Conservation (phyloP, 2,329 filamentous ascomycete species). For the Aspergillus sojae region DNA sequence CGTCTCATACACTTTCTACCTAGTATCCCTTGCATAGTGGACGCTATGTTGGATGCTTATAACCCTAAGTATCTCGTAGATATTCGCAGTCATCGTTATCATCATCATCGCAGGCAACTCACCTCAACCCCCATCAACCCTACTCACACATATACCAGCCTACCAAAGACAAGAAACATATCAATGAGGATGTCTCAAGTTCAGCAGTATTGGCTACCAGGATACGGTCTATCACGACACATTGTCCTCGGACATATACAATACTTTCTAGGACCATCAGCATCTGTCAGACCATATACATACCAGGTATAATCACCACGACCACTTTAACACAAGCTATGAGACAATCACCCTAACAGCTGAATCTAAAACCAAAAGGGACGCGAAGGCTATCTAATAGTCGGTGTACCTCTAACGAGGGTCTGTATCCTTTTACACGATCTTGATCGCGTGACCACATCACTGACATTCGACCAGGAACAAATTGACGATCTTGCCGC, state of each 20-base stretch:
- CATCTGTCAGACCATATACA: slow-evolving; percentile 50
- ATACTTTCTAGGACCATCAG: slow-evolving; percentile 51
- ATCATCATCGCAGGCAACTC: neutral
- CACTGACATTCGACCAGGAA: slow-evolving; percentile 36
- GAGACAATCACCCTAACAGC: slow-evolving; percentile 26
- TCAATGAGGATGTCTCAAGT: slow-evolving; percentile 37
- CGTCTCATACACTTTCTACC: neutral
- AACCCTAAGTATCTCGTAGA: slow-evolving; percentile 14
- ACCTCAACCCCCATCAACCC: neutral
- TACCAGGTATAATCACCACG: slow-evolving; percentile 44
- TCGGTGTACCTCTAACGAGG: slow-evolving; percentile 50
- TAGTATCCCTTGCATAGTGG: slow-evolving; percentile 15
- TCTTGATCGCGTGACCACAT: neutral
- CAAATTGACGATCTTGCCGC: slow-evolving; percentile 54
- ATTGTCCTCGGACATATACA: slow-evolving; percentile 53
- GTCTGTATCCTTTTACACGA: slow-evolving; percentile 28
- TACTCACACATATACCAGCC: neutral
- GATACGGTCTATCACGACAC: slow-evolving; percentile 52
- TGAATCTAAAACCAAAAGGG: slow-evolving; percentile 37
- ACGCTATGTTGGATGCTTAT: slow-evolving; percentile 15
- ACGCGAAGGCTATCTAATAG: slow-evolving; percentile 53
- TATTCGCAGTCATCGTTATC: slow-evolving; percentile 8
- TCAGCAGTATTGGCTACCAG: slow-evolving; percentile 53
- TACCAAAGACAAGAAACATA: neutral
- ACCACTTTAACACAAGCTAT: neutral